Evolutionary conservation across 2,329 filamentous ascomycete genomes (phyloP), one percentile per base, ranked within the genome.

Genomic region (Periconia digitata): DNA sequence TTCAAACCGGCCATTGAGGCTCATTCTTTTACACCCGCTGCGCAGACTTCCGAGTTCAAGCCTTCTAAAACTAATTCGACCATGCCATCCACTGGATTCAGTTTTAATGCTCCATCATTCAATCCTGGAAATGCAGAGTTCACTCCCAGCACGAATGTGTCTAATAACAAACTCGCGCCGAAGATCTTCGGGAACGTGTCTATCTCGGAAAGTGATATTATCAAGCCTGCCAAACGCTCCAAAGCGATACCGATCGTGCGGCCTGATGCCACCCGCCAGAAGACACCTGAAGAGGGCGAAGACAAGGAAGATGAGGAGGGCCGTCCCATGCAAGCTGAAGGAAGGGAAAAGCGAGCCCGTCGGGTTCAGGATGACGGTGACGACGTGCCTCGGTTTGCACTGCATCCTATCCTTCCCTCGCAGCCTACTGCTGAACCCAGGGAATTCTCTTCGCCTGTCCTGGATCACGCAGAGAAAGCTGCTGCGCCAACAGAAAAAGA

Each of bases 181-280:
- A 60, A 63, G 17, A 70, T 70, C 40, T 71, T 71, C 44, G 66
- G 67, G 6, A 55, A 65, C 46, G 59, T 71, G 44, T 81, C 84
- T 53, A 73, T 88, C 24, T 81, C 78, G 46, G 70, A 79, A 24
- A 78, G 80, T 13, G 85, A 89, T 18, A 79, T 84, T 42, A 73
- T 83, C 22, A 87, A 87, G 61, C 81, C 85, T 6, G 69, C 74
- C 0, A 90, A 88, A 72, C 85, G 84, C 59, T 89, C 86, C 4
- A 96, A 94, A 73, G 90, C 90, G 8, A 82, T 96, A 46, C 88
- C 91, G 0, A 95, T 96, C 53, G 73, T 92, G 8, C 79, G 79
- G 34, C 88, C 89, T 1, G 78, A 84, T 47, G 56, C 54, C 48
- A 59, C 62, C 18, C 60, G 60, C 20, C 58, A 67, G 47, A 56